A percentile compares a stretch with the other conserved stretches of the same genome.
phyloP scores from a whole-genome alignment of 768 basidiomycete genomes.

The Lepiota subincarnata region DNA sequence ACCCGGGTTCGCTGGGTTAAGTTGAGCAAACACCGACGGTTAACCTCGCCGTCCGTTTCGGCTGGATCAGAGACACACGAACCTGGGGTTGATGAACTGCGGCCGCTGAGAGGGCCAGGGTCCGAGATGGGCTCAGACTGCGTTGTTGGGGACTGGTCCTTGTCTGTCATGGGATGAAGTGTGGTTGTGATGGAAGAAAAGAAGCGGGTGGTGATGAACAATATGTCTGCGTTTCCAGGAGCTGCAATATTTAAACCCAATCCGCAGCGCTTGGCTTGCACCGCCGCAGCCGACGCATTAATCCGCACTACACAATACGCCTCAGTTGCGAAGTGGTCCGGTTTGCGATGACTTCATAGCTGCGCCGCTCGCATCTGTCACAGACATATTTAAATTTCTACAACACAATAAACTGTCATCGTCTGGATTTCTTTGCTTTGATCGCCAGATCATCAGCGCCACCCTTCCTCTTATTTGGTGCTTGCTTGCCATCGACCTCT shows the following conservation, averaged over 20 bases:
- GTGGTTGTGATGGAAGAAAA: background rate
- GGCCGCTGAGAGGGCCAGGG: background rate
- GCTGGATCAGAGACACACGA: background rate
- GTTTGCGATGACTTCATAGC: no score
- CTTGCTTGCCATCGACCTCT: background rate
- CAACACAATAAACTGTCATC: slow-evolving; percentile 13
- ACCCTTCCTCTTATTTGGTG: slow-evolving; percentile 11
- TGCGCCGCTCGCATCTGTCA: no score
- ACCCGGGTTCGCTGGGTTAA: background rate
- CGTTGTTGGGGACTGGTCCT: background rate
- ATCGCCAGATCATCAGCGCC: slow-evolving; percentile 5
- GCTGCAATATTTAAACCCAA: background rate
- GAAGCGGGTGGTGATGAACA: background rate
- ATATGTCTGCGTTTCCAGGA: background rate
- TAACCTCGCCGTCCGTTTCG: background rate
- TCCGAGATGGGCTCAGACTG: background rate
- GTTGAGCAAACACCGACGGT: background rate
- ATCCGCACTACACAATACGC: background rate
- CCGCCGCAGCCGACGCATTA: background rate
- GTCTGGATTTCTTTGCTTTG: slow-evolving; percentile 8
- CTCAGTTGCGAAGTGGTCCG: no score
- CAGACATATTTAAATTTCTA: background rate
- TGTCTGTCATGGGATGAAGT: slow-evolving; percentile 1
- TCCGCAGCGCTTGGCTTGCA: background rate
- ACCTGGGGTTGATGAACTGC: no score